Evolutionary conservation across 495 filamentous ascomycete species (phyloP), one percentile per base, ranked within the genome.

Genomic region (Aspergillus indologenus): DNA sequence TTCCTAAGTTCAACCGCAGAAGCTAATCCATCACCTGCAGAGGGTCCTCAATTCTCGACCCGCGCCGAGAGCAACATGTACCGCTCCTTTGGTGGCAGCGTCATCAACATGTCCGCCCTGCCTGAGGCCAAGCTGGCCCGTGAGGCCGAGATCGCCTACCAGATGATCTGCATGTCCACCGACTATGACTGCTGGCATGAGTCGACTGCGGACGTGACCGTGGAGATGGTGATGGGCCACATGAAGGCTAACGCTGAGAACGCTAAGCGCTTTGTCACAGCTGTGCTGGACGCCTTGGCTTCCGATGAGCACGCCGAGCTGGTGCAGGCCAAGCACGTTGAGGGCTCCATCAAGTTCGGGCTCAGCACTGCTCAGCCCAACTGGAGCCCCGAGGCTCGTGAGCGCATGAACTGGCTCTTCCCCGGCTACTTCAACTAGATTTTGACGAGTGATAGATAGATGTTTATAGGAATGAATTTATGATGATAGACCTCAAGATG

Each of bases 121-220:
- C 94, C 94, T 22, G 94, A 99, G 78, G 88, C 93, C 31, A 98
- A 98, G 79, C 85, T 99, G 14, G 94, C 94, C 24, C 83, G 89
- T 31, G 94, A 99, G 79, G 95, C 95, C 5, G 95, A 99, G 78
- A 87, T 99, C 62, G 89, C 88, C 17, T 97, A 96, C 68, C 90
- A 93, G 77, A 93, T 97, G 84, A 93, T 99, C 64, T 97, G 93
- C 80, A 99, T 99, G 95, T 87, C 89, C 24, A 99, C 94, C 21
- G 94, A 99, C 75, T 99, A 99, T 67, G 95, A 99, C 74, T 96
- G 92, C 83, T 98, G 94, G 94, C 89, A 90, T 69, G 73, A 75
- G 55, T 79, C 79, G 5, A 85, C 83, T 47, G 88, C 87, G 44
- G 85, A 83, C 56, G 94, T 99, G 34, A 92, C 89, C 59, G 94